Percentiles rank a stretch among this genome's conserved stretches.
Conservation (phyloP, 169 alveolate genomes). For the Toxoplasma gondii region DNA sequence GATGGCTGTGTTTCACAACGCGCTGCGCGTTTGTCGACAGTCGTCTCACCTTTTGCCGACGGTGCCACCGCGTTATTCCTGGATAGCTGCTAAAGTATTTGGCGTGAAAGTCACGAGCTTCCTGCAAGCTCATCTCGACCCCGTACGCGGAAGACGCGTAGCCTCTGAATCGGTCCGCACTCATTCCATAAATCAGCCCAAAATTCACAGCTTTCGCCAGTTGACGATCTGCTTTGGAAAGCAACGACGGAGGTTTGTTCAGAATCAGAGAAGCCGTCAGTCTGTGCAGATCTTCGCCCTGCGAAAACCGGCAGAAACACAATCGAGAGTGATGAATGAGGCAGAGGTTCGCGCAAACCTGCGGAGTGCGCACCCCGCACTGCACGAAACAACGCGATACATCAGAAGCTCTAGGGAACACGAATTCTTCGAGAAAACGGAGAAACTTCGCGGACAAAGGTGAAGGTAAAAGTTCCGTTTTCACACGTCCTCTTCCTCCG, state of each 20-base stretch:
- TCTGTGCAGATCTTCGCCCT: constrained; percentile 65
- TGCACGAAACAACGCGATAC: too few relatives aligned
- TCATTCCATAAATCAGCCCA: constrained; percentile 88
- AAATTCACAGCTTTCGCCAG: constrained; percentile 89
- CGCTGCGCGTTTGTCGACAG: too few relatives aligned
- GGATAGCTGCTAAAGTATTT: constrained; percentile 81
- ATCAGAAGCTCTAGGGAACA: too few relatives aligned
- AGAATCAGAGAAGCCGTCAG: constrained; percentile 65
- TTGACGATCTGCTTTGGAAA: constrained; percentile 87
- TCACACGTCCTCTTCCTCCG: too few relatives aligned
- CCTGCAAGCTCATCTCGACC: constrained; percentile 75
- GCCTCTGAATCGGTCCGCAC: constrained; percentile 78
- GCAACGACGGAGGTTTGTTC: constrained; percentile 63
- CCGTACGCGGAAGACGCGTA: constrained; percentile 84
- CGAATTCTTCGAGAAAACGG: too few relatives aligned
- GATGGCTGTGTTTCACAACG: too few relatives aligned
- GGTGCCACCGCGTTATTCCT: constrained; percentile 86
- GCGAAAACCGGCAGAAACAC: not conserved
- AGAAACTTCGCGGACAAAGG: too few relatives aligned
- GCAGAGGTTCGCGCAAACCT: too few relatives aligned
- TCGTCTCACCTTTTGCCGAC: constrained; percentile 78
- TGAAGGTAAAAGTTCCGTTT: too few relatives aligned
- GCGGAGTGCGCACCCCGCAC: too few relatives aligned
- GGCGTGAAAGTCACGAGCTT: constrained; percentile 79
- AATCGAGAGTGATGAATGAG: too few relatives aligned